These are phyloP conservation scores for Iris macrosiphon DNA, from an alignment of 106 monocot species.

Conservation along the genomic window DNA sequence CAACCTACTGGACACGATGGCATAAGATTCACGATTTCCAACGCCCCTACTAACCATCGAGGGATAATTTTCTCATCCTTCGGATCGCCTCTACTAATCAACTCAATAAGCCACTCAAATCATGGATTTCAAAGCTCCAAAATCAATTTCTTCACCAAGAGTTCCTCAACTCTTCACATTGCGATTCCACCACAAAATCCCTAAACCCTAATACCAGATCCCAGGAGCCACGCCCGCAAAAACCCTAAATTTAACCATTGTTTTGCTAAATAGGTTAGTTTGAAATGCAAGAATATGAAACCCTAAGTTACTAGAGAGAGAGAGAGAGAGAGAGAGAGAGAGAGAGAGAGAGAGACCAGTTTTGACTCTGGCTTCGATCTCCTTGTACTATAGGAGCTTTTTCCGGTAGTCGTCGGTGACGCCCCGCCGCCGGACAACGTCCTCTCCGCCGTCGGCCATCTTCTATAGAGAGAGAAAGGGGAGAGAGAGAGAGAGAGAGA, in stretches of 20 bases:
- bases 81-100: too few relatives aligned
- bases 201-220: conserved; percentile 4
- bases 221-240: not conserved
- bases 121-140: too few relatives aligned
- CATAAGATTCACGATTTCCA: too few relatives aligned
- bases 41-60: too few relatives aligned
- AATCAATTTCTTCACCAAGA: too few relatives aligned
- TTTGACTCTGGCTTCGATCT: conserved; percentile 13
- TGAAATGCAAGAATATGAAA: not conserved
- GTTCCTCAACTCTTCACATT: too few relatives aligned
- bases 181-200: not conserved
- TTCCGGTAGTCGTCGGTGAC: conserved; percentile 14
- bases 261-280: not conserved
- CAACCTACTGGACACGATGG: too few relatives aligned
- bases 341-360: conserved; percentile 6
- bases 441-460: conserved; percentile 4
- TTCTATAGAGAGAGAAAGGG: not conserved
- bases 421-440: conserved; percentile 9
- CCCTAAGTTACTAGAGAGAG: not conserved
- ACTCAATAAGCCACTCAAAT: too few relatives aligned
- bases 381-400: conserved; percentile 22
- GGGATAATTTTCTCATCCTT: too few relatives aligned
- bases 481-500: too few relatives aligned
- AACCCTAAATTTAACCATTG: not conserved
- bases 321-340: not conserved